These are phyloP conservation scores for Trypanosoma brucei DNA, from an alignment of 208 protist genomes.

Conservation along the genomic window DNA sequence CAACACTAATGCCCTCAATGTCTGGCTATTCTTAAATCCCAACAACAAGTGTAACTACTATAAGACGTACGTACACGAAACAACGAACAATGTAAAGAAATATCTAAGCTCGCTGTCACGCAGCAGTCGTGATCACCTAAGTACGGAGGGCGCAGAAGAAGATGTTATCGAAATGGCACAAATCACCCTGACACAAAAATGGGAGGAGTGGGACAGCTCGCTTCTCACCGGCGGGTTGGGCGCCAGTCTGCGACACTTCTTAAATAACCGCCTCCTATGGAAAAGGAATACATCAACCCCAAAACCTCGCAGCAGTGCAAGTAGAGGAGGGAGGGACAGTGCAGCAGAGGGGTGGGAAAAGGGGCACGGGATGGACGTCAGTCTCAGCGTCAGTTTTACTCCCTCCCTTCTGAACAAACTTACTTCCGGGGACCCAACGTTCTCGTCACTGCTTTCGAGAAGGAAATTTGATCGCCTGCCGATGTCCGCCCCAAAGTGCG, in stretches of 20 bases:
- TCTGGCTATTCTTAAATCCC: conserved; percentile 51
- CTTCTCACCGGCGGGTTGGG: conserved; percentile 8
- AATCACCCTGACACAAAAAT: not conserved
- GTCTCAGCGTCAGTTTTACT: not conserved
- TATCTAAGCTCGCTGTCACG: conserved; percentile 2
- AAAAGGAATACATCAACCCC: not conserved
- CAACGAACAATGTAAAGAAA: conserved; percentile 8
- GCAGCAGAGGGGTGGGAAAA: not conserved
- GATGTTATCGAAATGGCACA: conserved; percentile 1
- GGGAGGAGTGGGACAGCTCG: not conserved
- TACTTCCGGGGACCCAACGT: conserved; percentile 13
- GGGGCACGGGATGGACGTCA: not conserved
- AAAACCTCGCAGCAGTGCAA: not conserved
- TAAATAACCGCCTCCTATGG: conserved; percentile 5
- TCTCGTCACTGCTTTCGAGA: conserved; percentile 26
- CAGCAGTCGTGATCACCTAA: not conserved
- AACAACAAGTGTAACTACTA: conserved; percentile 21
- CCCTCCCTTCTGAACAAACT: not conserved
- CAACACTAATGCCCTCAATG: conserved; percentile 53
- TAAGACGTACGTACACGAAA: conserved; percentile 10
- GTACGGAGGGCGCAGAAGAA: conserved; percentile 1
- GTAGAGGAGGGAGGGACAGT: no score
- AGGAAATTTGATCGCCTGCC: conserved; percentile 27
- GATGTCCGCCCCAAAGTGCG: conserved; percentile 30
- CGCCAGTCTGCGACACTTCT: conserved; percentile 16